Evolutionary conservation across 768 basidiomycete genomes (phyloP).

Genomic region (Auriscalpium vulgare): DNA sequence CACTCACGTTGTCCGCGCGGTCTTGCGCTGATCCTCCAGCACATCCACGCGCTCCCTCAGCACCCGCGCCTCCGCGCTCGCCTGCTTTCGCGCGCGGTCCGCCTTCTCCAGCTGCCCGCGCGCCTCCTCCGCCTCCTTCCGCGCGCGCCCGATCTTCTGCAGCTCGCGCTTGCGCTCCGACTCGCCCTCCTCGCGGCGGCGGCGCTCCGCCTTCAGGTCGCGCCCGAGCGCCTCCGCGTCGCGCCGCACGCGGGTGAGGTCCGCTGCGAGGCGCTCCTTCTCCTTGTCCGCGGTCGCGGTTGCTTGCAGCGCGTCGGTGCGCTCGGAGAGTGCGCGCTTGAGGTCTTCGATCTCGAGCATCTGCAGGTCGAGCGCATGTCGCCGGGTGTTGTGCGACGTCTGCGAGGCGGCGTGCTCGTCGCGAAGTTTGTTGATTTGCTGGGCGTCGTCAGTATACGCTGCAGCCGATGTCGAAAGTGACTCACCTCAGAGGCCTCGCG

Average conservation of each 20-base stretch:
- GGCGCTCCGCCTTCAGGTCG: conserved; percentile 60
- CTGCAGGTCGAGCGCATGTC: conserved; percentile 67
- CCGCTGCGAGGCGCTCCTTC: conserved; percentile 59
- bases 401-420: conserved; percentile 54
- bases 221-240: conserved; percentile 75
- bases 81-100: conserved; percentile 63
- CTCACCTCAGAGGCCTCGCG: conserved; percentile 60
- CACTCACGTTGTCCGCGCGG: conserved; percentile 54
- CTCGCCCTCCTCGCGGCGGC: conserved; percentile 56
- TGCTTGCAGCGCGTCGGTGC: conserved; percentile 53
- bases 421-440: conserved; percentile 58
- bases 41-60: conserved; percentile 22
- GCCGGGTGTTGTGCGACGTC: conserved; percentile 60
- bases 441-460: not conserved
- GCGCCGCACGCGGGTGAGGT: conserved; percentile 64
- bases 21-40: conserved; percentile 35
- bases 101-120: conserved; percentile 28
- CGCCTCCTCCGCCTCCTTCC: conserved; percentile 11
- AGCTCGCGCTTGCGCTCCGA: conserved; percentile 40
- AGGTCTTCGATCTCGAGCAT: conserved; percentile 71
- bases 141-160: conserved; percentile 24
- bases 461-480: not conserved
- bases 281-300: conserved; percentile 57
- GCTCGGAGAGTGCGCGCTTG: conserved; percentile 53
- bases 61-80: conserved; percentile 54